Evolutionary conservation across 768 basidiomycete species (phyloP).

Genomic region (Naganishia kalamii): DNA sequence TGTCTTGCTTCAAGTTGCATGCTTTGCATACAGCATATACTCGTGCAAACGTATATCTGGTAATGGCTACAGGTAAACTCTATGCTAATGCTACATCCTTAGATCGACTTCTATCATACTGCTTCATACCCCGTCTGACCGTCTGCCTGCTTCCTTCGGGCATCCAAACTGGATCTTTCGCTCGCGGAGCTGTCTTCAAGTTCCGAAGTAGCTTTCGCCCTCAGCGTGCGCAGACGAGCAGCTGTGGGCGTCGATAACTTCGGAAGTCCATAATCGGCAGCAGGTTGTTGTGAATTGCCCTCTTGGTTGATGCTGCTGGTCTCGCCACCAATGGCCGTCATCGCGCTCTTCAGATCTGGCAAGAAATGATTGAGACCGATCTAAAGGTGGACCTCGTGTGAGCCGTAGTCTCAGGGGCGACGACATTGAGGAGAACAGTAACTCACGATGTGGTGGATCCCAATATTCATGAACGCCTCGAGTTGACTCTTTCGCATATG

Average conservation of each 20-base stretch:
- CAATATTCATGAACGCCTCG: slow-evolving; percentile 39
- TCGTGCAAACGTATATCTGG: too few relatives aligned
- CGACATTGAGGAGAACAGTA: not conserved
- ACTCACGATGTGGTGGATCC: slow-evolving; percentile 39
- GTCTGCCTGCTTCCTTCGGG: not conserved
- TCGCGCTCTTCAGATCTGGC: slow-evolving; percentile 4
- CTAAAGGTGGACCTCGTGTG: too few relatives aligned
- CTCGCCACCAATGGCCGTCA: not conserved
- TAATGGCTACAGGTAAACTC: too few relatives aligned
- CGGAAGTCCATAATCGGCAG: not conserved
- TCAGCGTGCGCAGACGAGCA: too few relatives aligned
- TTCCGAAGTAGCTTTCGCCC: not conserved
- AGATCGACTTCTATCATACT: not conserved
- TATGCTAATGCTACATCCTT: too few relatives aligned
- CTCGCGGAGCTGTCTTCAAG: not conserved
- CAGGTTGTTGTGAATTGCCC: not conserved
- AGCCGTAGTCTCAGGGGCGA: too few relatives aligned
- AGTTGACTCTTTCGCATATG: slow-evolving; percentile 39
- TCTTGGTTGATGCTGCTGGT: not conserved
- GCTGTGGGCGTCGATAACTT: not conserved
- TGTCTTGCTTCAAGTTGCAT: too few relatives aligned
- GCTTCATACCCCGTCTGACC: not conserved
- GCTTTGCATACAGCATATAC: too few relatives aligned
- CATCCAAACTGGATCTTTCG: not conserved
- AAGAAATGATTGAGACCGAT: slow-evolving; percentile 9